Conservation (phyloP, 164 flowering plant genomes). For the Piper longum region DNA sequence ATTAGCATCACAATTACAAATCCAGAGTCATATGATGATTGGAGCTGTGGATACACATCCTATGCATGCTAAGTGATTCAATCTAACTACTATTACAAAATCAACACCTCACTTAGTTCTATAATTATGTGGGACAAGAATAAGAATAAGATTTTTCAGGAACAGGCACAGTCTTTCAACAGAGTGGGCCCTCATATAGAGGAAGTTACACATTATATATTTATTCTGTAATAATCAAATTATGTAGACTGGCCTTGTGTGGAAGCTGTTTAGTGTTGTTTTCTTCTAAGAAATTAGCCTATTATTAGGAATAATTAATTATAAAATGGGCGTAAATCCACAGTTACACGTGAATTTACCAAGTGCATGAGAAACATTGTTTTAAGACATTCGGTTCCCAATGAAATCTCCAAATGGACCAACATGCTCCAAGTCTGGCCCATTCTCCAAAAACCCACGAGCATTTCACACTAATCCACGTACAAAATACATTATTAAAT, state of each 20-base stretch:
- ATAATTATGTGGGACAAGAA: no score
- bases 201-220: neutral
- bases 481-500: neutral
- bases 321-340: neutral
- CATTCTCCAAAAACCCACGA: constrained; percentile 89
- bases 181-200: neutral
- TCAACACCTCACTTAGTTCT: no score
- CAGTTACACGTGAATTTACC: neutral
- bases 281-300: neutral
- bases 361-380: neutral
- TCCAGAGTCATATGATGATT: no score
- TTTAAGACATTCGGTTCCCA: constrained; percentile 33
- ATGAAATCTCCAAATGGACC: constrained; percentile 64
- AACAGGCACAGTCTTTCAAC: no score
- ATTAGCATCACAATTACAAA: no score
- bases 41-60: no score
- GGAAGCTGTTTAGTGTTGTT: neutral
- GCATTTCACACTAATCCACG: constrained; percentile 17
- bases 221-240: neutral
- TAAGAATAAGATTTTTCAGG: no score
- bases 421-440: constrained; percentile 40
- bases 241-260: neutral
- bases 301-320: no score
- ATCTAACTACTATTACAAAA: no score
- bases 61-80: no score